Base-by-base conservation (phyloP, 345 rosid species). In the Moricandia arvensis region DNA sequence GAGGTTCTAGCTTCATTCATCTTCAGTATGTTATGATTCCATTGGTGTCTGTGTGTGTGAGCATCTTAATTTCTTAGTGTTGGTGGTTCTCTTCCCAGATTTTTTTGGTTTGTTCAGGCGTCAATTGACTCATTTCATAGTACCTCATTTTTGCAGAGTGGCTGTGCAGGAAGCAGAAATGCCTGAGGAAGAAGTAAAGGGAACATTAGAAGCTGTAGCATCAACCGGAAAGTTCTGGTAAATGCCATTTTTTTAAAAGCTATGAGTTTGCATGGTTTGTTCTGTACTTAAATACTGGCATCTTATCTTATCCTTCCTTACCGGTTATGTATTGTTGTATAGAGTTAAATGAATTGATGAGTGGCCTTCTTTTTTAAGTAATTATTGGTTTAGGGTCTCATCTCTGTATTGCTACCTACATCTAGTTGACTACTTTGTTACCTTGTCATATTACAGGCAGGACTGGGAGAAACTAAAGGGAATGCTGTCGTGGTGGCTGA, bases 391-490 rank as follows among this genome's bases (percentile, higher is more conserved):
- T n/a, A 43, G 51, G 51, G 51, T 43, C 16, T 43, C 33, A 30
- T 30, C 5, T 30, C 33, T 30, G 1, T 30, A 6, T 30, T 5
- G 51, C 6, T 43, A 41, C 49, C 49, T 12, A 41, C 49, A 41
- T 41, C n/a, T 41, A 13, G 51, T 13, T 43, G 51, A 43, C 51
- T 43, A 43, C 37, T 34, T 6, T 34, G 8, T 34, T 34, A 34
- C 51, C 16, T 43, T 43, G 16, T 43, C 0, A 43, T 12, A 5
- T 6, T 43, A 43, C 83, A 95, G 99, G 97, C 87, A 84, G 73
- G 90, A 86, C 63, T 95, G 99, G 99, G 91, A 82, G 59, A 85
- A 88, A 73, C 79, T 95, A 85, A 92, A 88, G 87, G 82, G 77
- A 80, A 73, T 82, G 81, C 80, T 95, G 37, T 95, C 93, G 61